phyloP scores from a whole-genome alignment of 2,329 filamentous ascomycete species.

The Cordyceps farinosa region DNA sequence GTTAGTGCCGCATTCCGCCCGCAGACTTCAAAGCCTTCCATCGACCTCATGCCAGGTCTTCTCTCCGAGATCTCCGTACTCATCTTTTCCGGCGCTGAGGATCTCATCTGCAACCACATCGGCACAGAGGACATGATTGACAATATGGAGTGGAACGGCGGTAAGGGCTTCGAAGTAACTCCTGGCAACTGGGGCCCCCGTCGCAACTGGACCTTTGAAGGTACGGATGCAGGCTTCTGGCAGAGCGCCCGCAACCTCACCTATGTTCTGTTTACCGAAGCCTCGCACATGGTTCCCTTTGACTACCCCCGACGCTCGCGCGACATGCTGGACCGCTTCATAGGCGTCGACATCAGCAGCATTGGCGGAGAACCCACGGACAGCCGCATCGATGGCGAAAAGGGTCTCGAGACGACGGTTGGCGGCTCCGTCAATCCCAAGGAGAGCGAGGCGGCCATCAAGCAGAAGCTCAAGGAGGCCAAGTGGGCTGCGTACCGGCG shows the following conservation, averaged over 20 bases:
- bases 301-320: conserved; percentile 81
- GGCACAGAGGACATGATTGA: conserved; percentile 89
- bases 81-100: conserved; percentile 89
- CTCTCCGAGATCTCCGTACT: conserved; percentile 74
- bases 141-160: conserved; percentile 88
- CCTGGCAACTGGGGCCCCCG: conserved; percentile 90
- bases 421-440: conserved; percentile 63
- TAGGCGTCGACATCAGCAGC: conserved; percentile 83
- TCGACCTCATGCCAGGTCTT: conserved; percentile 72
- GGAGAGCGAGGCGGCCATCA: conserved; percentile 56
- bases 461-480: conserved; percentile 72
- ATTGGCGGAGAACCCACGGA: conserved; percentile 80
- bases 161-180: conserved; percentile 82
- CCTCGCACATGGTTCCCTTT: conserved; percentile 97
- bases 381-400: conserved; percentile 80
- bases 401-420: conserved; percentile 72
- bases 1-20: conserved; percentile 71
- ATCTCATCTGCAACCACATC: conserved; percentile 95
- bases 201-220: conserved; percentile 91
- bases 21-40: conserved; percentile 66
- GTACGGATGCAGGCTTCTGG: conserved; percentile 82
- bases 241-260: conserved; percentile 93
- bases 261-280: conserved; percentile 92
- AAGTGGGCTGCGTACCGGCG: conserved; percentile 87
- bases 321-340: conserved; percentile 97